These are phyloP conservation scores for Draba incana DNA, from an alignment of 345 rosid genomes.

Conservation along the genomic window DNA sequence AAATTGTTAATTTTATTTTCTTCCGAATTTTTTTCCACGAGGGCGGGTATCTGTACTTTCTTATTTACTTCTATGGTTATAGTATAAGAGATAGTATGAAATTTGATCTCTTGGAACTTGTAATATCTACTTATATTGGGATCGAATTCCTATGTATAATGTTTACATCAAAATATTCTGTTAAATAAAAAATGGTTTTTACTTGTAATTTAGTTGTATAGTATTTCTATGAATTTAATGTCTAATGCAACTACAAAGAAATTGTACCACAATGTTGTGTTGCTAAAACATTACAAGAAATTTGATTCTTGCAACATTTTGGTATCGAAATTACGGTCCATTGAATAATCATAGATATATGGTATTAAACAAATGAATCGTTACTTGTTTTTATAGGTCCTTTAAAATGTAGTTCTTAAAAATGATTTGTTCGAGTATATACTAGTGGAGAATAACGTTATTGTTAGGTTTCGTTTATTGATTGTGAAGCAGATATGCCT, in stretches of 20 bases:
- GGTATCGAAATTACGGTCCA: no score
- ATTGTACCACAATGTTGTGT: no score
- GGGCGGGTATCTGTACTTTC: slow-evolving; percentile 30
- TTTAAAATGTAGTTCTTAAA: no score
- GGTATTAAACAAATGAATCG: no score
- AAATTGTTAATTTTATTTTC: not conserved
- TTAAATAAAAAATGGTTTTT: slow-evolving; percentile 1
- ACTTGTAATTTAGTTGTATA: slow-evolving; percentile 9
- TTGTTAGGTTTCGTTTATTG: slow-evolving; percentile 15
- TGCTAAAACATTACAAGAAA: no score
- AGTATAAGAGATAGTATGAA: no score
- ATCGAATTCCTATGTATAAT: slow-evolving; percentile 33
- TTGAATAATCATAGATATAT: no score
- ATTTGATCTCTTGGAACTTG: slow-evolving; percentile 41
- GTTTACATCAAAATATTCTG: slow-evolving; percentile 43
- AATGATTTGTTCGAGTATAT: not conserved
- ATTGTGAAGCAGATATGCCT: slow-evolving; percentile 16
- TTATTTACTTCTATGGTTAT: not conserved
- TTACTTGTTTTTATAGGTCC: no score
- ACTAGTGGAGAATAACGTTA: slow-evolving; percentile 23
- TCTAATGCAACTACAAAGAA: not conserved
- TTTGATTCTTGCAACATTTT: no score
- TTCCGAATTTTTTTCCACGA: not conserved
- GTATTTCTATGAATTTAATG: not conserved
- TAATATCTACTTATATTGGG: slow-evolving; percentile 26